Evolutionary conservation across 176 grass and related monocot genomes (phyloP).

Genomic region (Bromus sterilis): DNA sequence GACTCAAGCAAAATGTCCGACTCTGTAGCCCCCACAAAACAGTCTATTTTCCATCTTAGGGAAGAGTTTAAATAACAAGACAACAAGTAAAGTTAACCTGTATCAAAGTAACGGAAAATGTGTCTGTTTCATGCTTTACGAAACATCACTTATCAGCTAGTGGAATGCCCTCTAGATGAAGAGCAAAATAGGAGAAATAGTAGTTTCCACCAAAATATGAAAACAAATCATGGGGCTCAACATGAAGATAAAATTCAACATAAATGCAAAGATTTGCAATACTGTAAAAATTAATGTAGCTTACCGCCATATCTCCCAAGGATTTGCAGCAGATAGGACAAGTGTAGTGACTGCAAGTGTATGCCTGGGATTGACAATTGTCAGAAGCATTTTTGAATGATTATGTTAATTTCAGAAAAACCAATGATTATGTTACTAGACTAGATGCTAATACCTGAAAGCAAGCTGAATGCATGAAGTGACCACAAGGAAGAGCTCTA

Average conservation of each 20-base stretch:
- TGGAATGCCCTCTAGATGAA: slow-evolving; percentile 6
- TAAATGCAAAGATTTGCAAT: neutral
- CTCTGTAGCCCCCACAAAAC: neutral
- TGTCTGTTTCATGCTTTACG: neutral
- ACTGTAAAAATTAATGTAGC: slow-evolving; percentile 8
- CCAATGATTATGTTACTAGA: neutral
- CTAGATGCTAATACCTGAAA: slow-evolving; percentile 75
- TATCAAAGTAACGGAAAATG: neutral
- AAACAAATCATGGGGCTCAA: neutral
- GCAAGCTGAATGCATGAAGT: slow-evolving; percentile 99
- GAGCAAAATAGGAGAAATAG: neutral
- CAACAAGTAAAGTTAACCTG: neutral
- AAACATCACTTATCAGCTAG: neutral
- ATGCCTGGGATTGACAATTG: slow-evolving; percentile 50
- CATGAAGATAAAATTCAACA: neutral
- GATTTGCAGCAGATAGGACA: slow-evolving; percentile 99
- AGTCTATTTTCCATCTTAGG: neutral
- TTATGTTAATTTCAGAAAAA: slow-evolving; percentile 17
- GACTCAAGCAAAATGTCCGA: neutral
- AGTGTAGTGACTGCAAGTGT: slow-evolving; percentile 98
- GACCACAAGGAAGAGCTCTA: slow-evolving; percentile 83
- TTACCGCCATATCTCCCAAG: slow-evolving; percentile 96
- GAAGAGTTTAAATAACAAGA: neutral
- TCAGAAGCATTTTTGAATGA: slow-evolving; percentile 8
- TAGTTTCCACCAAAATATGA: neutral